Percentiles rank a stretch among this genome's conserved stretches.
Conservation (phyloP, 768 basidiomycete genomes). For the Panellus pusillus region DNA sequence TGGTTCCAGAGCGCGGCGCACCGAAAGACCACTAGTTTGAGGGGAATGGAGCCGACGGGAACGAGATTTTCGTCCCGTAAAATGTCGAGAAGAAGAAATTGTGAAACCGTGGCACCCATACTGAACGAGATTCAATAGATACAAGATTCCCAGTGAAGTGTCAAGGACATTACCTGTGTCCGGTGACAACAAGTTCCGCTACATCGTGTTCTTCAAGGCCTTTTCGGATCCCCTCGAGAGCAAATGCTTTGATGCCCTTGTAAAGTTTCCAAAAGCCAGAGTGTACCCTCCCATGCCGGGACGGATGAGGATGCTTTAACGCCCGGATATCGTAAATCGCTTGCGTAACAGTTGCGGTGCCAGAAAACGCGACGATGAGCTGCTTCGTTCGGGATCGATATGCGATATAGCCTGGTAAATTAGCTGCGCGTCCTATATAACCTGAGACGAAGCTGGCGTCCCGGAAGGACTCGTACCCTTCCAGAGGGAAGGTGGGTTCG, state of each 20-base stretch:
- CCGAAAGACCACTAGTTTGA: slow-evolving; percentile 54
- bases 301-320: slow-evolving; percentile 39
- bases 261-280: slow-evolving; percentile 58
- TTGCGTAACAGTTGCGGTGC: slow-evolving; percentile 44
- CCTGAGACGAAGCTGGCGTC: slow-evolving; percentile 35
- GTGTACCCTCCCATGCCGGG: slow-evolving; percentile 43
- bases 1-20: slow-evolving; percentile 49
- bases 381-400: slow-evolving; percentile 46
- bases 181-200: slow-evolving; percentile 49
- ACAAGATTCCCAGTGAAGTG: too few species aligned
- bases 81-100: slow-evolving; percentile 50
- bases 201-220: slow-evolving; percentile 37
- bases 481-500: slow-evolving; percentile 48
- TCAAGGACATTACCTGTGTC: slow-evolving; percentile 36
- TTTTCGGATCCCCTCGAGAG: slow-evolving; percentile 38
- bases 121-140: slow-evolving; percentile 14
- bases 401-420: slow-evolving; percentile 47
- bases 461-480: slow-evolving; percentile 42
- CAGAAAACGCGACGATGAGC: slow-evolving; percentile 53
- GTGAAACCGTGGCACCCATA: slow-evolving; percentile 55
- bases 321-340: slow-evolving; percentile 48
- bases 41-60: slow-evolving; percentile 27
- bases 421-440: slow-evolving; percentile 42
- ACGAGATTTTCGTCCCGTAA: slow-evolving; percentile 31
- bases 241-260: slow-evolving; percentile 36